phyloP scores from a whole-genome alignment of 139 green algal species.

The Chlorella sp. region DNA sequence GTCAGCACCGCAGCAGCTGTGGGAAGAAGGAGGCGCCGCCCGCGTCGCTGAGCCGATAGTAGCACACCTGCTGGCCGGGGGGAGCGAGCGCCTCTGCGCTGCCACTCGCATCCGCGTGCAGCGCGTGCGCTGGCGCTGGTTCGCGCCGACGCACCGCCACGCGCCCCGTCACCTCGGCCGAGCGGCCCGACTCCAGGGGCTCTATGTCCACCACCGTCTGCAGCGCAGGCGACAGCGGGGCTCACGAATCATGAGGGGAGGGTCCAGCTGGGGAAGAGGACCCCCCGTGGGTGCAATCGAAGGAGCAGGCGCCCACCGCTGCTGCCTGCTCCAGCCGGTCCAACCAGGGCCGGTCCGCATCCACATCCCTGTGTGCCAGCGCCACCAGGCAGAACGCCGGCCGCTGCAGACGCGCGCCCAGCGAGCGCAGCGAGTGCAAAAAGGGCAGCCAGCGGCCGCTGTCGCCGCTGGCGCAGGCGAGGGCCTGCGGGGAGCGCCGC shows the following conservation, averaged over 20 bases:
- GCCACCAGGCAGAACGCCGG: conserved; percentile 6
- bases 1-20: too few relatives aligned
- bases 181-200: conserved; percentile 2
- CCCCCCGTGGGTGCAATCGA: background rate
- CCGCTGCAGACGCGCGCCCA: background rate
- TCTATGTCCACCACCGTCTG: conserved; percentile 11
- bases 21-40: too few relatives aligned
- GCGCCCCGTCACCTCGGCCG: background rate
- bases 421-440: too few relatives aligned
- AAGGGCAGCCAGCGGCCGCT: conserved; percentile 10
- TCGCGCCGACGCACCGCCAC: background rate
- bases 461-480: too few relatives aligned
- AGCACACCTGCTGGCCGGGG: too few relatives aligned
- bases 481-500: too few relatives aligned
- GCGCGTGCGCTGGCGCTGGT: background rate
- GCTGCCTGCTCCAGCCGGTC: conserved; percentile 10
- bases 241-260: background rate
- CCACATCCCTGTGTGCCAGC: conserved; percentile 5
- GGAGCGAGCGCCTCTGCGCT: too few relatives aligned
- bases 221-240: background rate
- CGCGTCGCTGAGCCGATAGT: too few relatives aligned
- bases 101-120: too few relatives aligned
- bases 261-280: background rate
- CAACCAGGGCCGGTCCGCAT: conserved; percentile 7
- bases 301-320: conserved; percentile 1